Base-by-base conservation (phyloP, 495 filamentous ascomycete species). In the Massariosphaeria phaeospora region DNA sequence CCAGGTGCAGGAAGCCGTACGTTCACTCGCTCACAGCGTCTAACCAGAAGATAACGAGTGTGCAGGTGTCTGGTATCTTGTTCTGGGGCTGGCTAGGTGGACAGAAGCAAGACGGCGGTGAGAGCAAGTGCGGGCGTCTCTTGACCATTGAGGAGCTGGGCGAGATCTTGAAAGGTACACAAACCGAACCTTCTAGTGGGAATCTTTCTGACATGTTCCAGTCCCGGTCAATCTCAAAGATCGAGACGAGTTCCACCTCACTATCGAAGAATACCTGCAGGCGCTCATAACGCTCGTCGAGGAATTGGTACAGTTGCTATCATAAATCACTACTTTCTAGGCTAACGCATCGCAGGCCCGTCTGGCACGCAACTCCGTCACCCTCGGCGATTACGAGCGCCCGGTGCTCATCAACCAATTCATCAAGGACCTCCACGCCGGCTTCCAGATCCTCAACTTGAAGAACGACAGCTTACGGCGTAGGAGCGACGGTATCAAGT, bases 181-280 rank as follows among this genome's bases (percentile, higher is more conserved):
- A 31, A 27, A 41, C 43, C 24, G 18, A 13, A 30, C 42, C 21
- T 13, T 36, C 27, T 52, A 20, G 59, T 59, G 31, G n/a, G 8
- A 33, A 49, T 30, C 8, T 39, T 5, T 38, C 40, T 25, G 29
- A 61, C 27, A 30, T 48, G 15, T 8, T 21, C 11, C 29, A 95
- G 93, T 97, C n/a, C 94, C 93, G 20, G 84, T 95, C 60, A 96
- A 96, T 66, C 79, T 96, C 58, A 95, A 95, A 70, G 86, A 88
- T 55, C 69, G 78, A 56, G 94, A 97, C 69, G 78, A 82, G 23
- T 98, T 98, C 78, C 93, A 97, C 67, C 73, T 98, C 53, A 91
- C 89, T 25, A 90, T 96, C 64, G 93, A 98, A 71, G 93, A 98
- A 67, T 98, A 98, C 69, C 82, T 98, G 2, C 84, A 90, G 38